Conservation (phyloP, 2,329 filamentous ascomycete genomes). For the Monosporascus ibericus region DNA sequence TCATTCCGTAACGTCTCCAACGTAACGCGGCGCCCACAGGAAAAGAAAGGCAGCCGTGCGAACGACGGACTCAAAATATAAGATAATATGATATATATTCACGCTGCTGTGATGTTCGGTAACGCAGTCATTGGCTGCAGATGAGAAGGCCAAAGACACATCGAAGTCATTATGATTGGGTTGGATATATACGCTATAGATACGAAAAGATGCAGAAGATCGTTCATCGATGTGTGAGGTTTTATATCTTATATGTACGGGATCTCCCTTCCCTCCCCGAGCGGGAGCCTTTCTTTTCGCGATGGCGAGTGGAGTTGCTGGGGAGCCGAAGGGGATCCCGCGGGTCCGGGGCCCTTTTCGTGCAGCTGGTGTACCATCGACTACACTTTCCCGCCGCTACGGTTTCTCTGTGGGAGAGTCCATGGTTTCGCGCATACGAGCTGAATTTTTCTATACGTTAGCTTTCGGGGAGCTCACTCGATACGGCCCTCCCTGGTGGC, state of each 20-base stretch:
- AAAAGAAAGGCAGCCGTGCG: background rate
- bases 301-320: background rate
- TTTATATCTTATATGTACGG: background rate
- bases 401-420: conserved; percentile 56
- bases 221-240: background rate
- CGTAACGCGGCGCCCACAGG: background rate
- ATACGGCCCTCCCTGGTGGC: too few relatives aligned
- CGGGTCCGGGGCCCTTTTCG: background rate
- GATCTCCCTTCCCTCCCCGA: background rate
- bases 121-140: too few relatives aligned
- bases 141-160: too few relatives aligned
- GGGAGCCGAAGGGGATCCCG: background rate
- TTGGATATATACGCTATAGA: background rate
- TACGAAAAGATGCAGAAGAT: background rate
- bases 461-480: background rate
- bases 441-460: conserved; percentile 29
- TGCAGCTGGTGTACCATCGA: conserved; percentile 26
- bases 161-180: background rate
- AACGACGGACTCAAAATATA: too few relatives aligned
- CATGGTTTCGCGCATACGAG: conserved; percentile 64
- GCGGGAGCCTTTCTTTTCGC: background rate
- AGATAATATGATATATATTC: too few relatives aligned
- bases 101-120: too few relatives aligned
- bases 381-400: conserved; percentile 31
- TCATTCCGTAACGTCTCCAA: background rate